Evolutionary conservation across 2,329 filamentous ascomycete species (phyloP).

Genomic region (Aureobasidium leucospermi): DNA sequence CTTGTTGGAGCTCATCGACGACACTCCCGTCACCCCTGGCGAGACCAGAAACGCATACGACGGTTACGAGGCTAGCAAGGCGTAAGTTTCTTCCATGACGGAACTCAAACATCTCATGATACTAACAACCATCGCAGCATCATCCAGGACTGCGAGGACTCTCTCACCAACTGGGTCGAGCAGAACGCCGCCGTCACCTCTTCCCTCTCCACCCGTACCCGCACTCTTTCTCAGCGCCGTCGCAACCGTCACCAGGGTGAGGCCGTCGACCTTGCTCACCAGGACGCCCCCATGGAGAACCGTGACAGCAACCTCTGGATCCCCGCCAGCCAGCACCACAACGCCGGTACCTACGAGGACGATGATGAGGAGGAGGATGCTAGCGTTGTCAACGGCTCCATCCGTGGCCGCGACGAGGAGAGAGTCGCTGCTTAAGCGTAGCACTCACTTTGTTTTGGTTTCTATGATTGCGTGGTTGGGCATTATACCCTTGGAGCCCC

Average conservation of each 20-base stretch:
- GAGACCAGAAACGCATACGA: constrained; percentile 95
- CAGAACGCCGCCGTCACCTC: constrained; percentile 82
- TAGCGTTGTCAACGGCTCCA: constrained; percentile 33
- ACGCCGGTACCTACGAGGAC: constrained; percentile 51
- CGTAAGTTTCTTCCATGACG: constrained; percentile 33
- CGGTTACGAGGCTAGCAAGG: constrained; percentile 96
- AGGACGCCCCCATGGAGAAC: constrained; percentile 68
- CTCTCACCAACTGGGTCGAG: constrained; percentile 93
- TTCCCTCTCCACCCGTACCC: constrained; percentile 78
- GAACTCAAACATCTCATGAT: not conserved
- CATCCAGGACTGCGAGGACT: constrained; percentile 97
- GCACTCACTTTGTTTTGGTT: not conserved
- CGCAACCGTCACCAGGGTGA: constrained; percentile 56
- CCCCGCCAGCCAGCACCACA: constrained; percentile 60
- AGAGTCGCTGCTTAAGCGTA: constrained; percentile 8
- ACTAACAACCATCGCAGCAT: constrained; percentile 49
- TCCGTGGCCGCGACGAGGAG: constrained; percentile 40
- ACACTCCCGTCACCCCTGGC: constrained; percentile 92
- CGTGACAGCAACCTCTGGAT: constrained; percentile 76
- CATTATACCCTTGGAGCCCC: constrained; percentile 10
- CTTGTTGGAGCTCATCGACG: constrained; percentile 91
- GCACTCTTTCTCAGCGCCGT: constrained; percentile 79
- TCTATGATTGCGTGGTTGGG: constrained; percentile 7
- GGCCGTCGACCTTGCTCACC: constrained; percentile 72
- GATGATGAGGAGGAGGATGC: constrained; percentile 59